phyloP scores from a whole-genome alignment of 148 eudicot genomes.

The Fagopyrum homotropicum region DNA sequence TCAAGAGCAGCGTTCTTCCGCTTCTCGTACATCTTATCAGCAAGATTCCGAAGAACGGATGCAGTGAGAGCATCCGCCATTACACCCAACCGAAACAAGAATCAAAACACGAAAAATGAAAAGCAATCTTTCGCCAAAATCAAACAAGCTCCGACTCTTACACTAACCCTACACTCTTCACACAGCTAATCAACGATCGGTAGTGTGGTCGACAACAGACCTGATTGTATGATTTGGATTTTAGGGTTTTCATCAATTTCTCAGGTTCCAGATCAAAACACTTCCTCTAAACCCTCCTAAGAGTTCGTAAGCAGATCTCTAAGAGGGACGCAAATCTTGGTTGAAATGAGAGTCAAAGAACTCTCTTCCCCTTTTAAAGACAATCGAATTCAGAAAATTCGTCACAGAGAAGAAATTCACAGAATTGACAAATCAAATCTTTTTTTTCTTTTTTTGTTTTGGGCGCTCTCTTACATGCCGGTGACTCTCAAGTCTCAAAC shows the following conservation, averaged over 20 bases:
- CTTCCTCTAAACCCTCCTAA: neutral
- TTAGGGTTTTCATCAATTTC: constrained; percentile 7
- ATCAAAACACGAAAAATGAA: neutral
- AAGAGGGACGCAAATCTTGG: neutral
- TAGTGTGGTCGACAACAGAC: neutral
- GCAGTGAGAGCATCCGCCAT: constrained; percentile 80
- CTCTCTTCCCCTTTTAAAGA: neutral
- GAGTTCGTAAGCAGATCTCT: neutral
- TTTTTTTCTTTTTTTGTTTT: neutral
- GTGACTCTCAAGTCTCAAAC: constrained; percentile 12
- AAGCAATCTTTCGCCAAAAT: constrained; percentile 1
- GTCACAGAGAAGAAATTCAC: neutral
- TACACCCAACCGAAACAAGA: neutral
- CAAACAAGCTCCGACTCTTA: neutral
- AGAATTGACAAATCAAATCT: neutral
- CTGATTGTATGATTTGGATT: neutral
- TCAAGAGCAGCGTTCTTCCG: constrained; percentile 97
- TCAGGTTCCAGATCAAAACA: neutral
- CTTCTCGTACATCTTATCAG: constrained; percentile 95
- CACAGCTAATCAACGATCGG: neutral
- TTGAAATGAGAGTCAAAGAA: neutral
- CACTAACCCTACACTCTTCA: constrained; percentile 4
- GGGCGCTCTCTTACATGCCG: constrained; percentile 12
- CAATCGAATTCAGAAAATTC: neutral
- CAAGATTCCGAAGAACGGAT: constrained; percentile 67